Evolutionary conservation across 2,329 filamentous ascomycete species (phyloP).

Genomic region (Phialocephala sp.): DNA sequence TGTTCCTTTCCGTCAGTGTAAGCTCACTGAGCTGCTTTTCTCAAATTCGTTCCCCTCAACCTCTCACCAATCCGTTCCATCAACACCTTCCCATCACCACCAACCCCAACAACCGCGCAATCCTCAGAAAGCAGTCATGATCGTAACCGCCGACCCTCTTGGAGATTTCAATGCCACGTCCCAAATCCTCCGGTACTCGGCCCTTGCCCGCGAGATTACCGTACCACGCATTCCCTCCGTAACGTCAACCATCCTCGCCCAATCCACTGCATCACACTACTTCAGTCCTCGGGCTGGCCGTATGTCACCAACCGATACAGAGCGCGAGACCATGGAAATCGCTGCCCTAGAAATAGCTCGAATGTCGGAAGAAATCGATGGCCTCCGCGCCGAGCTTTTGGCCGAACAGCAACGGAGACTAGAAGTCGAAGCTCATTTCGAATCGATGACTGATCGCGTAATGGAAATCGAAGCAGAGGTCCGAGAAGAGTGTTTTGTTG

Average conservation of each 20-base stretch:
- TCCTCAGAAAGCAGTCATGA: slow-evolving; percentile 91
- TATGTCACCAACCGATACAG: slow-evolving; percentile 47
- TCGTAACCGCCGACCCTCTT: slow-evolving; percentile 90
- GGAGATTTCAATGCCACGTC: slow-evolving; percentile 97
- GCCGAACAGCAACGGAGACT: slow-evolving; percentile 73
- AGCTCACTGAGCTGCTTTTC: slow-evolving; percentile 83
- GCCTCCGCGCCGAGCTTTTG: slow-evolving; percentile 70
- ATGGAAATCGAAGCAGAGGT: slow-evolving; percentile 79
- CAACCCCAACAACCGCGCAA: slow-evolving; percentile 54
- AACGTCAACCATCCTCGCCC: slow-evolving; percentile 66
- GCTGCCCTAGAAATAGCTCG: slow-evolving; percentile 81
- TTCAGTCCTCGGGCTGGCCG: slow-evolving; percentile 34
- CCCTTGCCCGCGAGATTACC: slow-evolving; percentile 89
- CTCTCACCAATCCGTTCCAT: slow-evolving; percentile 21
- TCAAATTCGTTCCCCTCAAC: slow-evolving; percentile 76
- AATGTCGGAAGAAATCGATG: slow-evolving; percentile 78
- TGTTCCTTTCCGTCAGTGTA: slow-evolving; percentile 83
- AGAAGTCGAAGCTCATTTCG: slow-evolving; percentile 76
- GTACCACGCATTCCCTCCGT: slow-evolving; percentile 87
- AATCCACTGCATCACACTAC: slow-evolving; percentile 34
- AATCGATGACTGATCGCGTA: slow-evolving; percentile 66
- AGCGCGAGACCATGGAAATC: slow-evolving; percentile 78
- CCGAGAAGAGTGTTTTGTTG: slow-evolving; percentile 84
- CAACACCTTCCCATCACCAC: slow-evolving; percentile 40
- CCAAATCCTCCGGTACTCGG: slow-evolving; percentile 93